A percentile compares a stretch with the other conserved stretches of the same genome.
These are phyloP conservation scores for Russula brevipes DNA, from an alignment of 768 basidiomycete genomes.

Conservation along the genomic window DNA sequence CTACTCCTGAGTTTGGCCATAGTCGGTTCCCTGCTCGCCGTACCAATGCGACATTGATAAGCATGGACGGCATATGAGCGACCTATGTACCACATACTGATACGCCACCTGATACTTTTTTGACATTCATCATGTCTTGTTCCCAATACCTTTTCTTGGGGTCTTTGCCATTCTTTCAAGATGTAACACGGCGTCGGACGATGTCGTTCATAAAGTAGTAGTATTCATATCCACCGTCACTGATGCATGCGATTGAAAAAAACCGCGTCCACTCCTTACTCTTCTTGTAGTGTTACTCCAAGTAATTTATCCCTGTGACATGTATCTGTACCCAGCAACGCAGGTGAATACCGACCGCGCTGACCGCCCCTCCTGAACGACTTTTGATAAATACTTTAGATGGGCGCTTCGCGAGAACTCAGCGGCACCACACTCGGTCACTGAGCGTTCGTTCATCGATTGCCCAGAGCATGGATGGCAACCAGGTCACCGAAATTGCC, in stretches of 20 bases:
- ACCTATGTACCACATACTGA: not conserved
- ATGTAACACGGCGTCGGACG: not conserved
- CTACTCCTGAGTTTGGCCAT: constrained; percentile 36
- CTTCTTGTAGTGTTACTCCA: constrained; percentile 15
- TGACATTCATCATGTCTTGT: constrained; percentile 5
- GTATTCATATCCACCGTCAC: not conserved
- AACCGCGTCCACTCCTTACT: constrained; percentile 3
- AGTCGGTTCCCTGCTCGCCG: constrained; percentile 33
- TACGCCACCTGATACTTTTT: not conserved
- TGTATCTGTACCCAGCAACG: constrained; percentile 5
- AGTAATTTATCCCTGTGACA: constrained; percentile 5
- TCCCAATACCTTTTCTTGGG: not conserved
- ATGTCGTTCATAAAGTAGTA: not conserved
- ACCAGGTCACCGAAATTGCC: not conserved
- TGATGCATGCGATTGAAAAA: not conserved
- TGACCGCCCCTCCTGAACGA: not conserved
- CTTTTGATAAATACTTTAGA: not conserved
- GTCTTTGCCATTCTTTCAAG: not conserved
- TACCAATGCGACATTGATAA: constrained; percentile 33
- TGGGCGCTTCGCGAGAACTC: constrained; percentile 16
- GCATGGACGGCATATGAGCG: not conserved
- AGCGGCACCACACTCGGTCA: constrained; percentile 2
- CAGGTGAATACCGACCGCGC: not conserved
- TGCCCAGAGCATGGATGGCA: not conserved
- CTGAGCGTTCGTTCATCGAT: not conserved